These are phyloP conservation scores for Raphidocelis subcapitata DNA, from an alignment of 139 green algal species.

Conservation along the genomic window DNA sequence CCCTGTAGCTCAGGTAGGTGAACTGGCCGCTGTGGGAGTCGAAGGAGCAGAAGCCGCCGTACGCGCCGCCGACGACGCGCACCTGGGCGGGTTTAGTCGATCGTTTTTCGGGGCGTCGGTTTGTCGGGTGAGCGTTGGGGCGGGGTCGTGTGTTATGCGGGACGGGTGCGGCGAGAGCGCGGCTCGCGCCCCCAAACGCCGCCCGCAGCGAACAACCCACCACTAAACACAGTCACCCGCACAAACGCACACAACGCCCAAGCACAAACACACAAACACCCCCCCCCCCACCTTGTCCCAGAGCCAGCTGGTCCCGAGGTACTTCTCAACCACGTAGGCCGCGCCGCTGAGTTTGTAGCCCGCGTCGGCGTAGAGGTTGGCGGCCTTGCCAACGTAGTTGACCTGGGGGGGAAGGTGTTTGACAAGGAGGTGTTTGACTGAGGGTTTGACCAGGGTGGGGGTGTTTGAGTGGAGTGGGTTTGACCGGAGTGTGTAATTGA, in stretches of 20 bases:
- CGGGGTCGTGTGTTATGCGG: neutral
- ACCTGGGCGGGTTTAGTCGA: conserved; percentile 42
- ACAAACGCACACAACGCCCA: too few species aligned
- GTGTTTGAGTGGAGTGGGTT: neutral
- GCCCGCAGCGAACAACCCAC: too few species aligned
- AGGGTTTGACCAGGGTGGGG: neutral
- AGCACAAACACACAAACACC: too few species aligned
- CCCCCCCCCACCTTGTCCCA: conserved; percentile 97
- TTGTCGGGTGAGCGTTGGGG: too few species aligned
- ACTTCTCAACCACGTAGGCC: conserved; percentile 96
- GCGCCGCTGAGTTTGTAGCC: conserved; percentile 90
- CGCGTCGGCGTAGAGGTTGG: conserved; percentile 92
- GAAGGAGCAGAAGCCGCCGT: conserved; percentile 97
- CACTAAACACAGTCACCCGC: too few species aligned
- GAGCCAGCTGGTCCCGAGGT: conserved; percentile 93
- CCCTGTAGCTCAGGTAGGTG: conserved; percentile 89
- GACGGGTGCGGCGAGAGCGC: neutral
- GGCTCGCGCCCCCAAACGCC: too few species aligned
- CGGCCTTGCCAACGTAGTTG: conserved; percentile 98
- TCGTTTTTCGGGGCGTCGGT: neutral
- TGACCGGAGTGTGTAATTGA: neutral
- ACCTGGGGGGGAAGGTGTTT: conserved; percentile 81
- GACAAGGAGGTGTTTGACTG: neutral
- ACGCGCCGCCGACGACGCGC: conserved; percentile 92
- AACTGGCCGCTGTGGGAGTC: conserved; percentile 94